phyloP scores from a whole-genome alignment of 371 early-diverging fungal species.

The Lichtheimia ornata region DNA sequence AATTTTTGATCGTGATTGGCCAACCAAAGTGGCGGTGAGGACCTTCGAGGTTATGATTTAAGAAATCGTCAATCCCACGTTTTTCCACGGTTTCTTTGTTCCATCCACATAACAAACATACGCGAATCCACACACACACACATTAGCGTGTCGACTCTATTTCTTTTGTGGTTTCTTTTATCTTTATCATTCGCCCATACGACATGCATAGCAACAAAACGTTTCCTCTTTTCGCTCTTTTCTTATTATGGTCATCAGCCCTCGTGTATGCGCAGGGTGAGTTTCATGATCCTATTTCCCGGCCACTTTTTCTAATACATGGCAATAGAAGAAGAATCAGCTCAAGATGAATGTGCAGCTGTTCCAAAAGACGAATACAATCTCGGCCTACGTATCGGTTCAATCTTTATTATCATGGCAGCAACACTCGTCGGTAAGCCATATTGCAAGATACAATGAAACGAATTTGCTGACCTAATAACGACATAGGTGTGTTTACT shows the following conservation, averaged over 20 bases:
- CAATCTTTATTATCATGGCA: conserved; percentile 29
- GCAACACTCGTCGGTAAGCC: conserved; percentile 20
- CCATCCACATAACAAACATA: background rate
- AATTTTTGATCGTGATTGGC: conserved; percentile 1
- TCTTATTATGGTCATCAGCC: background rate
- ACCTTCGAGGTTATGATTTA: conserved; percentile 2
- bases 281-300: background rate
- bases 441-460: background rate
- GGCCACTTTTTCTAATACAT: background rate
- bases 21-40: background rate
- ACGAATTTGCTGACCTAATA: background rate
- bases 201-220: too few relatives aligned
- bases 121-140: too few relatives aligned
- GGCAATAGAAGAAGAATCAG: background rate
- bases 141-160: too few relatives aligned
- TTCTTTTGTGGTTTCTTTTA: too few relatives aligned
- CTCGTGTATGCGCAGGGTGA: background rate
- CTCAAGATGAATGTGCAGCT: conserved; percentile 25
- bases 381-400: conserved; percentile 34
- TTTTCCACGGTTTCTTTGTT: conserved; percentile 1
- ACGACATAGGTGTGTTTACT: conserved; percentile 24
- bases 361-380: conserved; percentile 31
- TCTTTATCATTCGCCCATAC: too few relatives aligned
- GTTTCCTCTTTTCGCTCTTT: background rate
- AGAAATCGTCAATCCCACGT: background rate